phyloP scores from a whole-genome alignment of 2,329 filamentous ascomycete genomes.

The Nemania sp. region DNA sequence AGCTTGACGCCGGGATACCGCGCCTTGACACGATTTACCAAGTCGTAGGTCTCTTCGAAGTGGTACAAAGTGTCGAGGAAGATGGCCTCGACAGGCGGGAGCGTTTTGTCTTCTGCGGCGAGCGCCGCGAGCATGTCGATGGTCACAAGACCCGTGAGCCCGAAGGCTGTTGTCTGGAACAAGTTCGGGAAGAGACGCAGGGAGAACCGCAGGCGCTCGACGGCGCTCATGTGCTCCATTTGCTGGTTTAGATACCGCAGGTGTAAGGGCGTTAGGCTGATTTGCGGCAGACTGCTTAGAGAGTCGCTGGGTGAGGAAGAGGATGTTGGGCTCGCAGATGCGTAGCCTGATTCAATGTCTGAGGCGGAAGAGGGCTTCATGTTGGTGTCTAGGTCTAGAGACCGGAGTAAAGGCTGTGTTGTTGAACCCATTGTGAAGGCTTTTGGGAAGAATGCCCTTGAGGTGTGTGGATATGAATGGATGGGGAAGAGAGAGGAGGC shows the following conservation, averaged over 20 bases:
- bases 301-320: conserved; percentile 51
- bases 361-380: conserved; percentile 49
- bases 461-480: too few relatives aligned
- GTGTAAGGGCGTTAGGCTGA: conserved; percentile 86
- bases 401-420: conserved; percentile 45
- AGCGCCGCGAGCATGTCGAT: conserved; percentile 85
- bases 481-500: too few relatives aligned
- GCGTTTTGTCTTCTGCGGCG: conserved; percentile 62
- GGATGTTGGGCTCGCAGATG: conserved; percentile 62
- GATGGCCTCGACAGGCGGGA: conserved; percentile 66
- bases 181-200: conserved; percentile 87
- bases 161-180: conserved; percentile 84
- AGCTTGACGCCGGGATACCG: conserved; percentile 79
- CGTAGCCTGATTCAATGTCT: conserved; percentile 82
- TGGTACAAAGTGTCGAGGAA: conserved; percentile 86
- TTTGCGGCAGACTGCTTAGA: conserved; percentile 66
- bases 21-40: conserved; percentile 73
- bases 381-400: conserved; percentile 43
- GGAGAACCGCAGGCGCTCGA: conserved; percentile 92
- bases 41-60: conserved; percentile 74
- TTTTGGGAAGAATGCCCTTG: too few relatives aligned
- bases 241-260: conserved; percentile 89
- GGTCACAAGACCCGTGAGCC: conserved; percentile 77
- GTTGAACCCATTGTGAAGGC: conserved; percentile 31
- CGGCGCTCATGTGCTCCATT: conserved; percentile 81